A percentile compares a stretch with the other conserved stretches of the same genome.
These are phyloP conservation scores for Wickerhamiella dianesei DNA, from an alignment of 805 yeast genomes.

Conservation along the genomic window DNA sequence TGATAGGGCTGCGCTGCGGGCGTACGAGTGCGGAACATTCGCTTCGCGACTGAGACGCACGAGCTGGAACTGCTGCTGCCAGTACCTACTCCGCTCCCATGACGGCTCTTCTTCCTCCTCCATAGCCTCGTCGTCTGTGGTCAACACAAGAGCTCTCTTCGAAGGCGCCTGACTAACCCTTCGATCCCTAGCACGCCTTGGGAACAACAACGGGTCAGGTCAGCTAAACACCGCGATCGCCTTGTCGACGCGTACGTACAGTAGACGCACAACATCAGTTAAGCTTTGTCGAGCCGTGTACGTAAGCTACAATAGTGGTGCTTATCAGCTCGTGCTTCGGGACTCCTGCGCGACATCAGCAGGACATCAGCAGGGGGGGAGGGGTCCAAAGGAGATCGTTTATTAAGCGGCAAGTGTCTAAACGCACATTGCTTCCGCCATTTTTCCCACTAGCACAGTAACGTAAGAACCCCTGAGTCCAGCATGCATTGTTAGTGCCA, in stretches of 20 bases:
- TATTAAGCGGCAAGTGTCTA: no score
- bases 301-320: not conserved
- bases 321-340: not conserved
- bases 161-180: not conserved
- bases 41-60: slow-evolving; percentile 58
- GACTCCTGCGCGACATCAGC: no score
- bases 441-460: no score
- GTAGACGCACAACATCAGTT: not conserved
- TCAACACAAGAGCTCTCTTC: not conserved
- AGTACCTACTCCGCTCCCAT: slow-evolving; percentile 24
- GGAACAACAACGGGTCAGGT: not conserved
- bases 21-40: slow-evolving; percentile 64
- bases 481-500: no score
- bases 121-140: not conserved
- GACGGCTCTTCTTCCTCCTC: not conserved
- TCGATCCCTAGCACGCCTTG: not conserved
- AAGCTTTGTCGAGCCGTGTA: not conserved
- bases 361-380: no score
- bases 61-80: slow-evolving; percentile 72
- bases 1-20: slow-evolving; percentile 63
- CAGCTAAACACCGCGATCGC: not conserved
- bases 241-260: not conserved
- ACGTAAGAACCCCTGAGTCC: no score
- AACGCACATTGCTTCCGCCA: no score
- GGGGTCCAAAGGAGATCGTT: no score